phyloP scores from a whole-genome alignment of 345 rosid genomes.

The Excoecaria agallocha region DNA sequence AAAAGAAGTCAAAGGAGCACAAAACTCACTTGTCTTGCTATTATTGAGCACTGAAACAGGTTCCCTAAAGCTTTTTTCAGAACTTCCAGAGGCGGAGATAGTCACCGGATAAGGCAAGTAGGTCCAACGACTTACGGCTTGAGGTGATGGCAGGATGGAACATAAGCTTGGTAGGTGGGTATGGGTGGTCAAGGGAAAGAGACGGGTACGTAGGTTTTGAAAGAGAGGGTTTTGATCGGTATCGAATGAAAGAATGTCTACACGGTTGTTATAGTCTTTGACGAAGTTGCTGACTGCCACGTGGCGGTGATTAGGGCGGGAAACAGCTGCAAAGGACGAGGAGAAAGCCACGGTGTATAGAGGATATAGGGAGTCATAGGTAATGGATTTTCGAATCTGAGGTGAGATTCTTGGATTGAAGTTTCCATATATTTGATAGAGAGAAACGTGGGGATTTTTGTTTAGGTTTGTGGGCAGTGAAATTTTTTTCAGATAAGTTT shows the following conservation, averaged over 20 bases:
- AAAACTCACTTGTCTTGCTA: constrained; percentile 66
- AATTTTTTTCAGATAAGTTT: too few relatives aligned
- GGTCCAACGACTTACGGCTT: constrained; percentile 35
- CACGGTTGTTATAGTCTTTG: constrained; percentile 76
- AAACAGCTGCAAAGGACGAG: constrained; percentile 31
- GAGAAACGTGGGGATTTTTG: not conserved
- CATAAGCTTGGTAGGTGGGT: constrained; percentile 83
- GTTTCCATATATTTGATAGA: constrained; percentile 55
- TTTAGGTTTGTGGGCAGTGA: too few relatives aligned
- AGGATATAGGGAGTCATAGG: constrained; percentile 80
- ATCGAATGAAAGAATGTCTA: constrained; percentile 79
- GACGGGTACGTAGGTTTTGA: constrained; percentile 51
- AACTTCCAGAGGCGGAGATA: constrained; percentile 75
- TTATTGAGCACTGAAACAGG: constrained; percentile 64
- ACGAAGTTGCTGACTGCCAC: constrained; percentile 89
- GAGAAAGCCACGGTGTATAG: constrained; percentile 85
- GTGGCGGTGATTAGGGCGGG: constrained; percentile 39
- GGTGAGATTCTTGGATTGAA: constrained; percentile 70
- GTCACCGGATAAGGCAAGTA: constrained; percentile 82
- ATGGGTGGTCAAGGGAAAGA: constrained; percentile 70
- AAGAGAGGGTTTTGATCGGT: constrained; percentile 59
- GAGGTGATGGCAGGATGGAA: constrained; percentile 50
- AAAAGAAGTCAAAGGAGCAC: constrained; percentile 84
- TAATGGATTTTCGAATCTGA: constrained; percentile 72
- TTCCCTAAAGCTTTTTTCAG: constrained; percentile 39